Evolutionary conservation across 345 rosid species (phyloP).

Genomic region (Eutrema japonicum): DNA sequence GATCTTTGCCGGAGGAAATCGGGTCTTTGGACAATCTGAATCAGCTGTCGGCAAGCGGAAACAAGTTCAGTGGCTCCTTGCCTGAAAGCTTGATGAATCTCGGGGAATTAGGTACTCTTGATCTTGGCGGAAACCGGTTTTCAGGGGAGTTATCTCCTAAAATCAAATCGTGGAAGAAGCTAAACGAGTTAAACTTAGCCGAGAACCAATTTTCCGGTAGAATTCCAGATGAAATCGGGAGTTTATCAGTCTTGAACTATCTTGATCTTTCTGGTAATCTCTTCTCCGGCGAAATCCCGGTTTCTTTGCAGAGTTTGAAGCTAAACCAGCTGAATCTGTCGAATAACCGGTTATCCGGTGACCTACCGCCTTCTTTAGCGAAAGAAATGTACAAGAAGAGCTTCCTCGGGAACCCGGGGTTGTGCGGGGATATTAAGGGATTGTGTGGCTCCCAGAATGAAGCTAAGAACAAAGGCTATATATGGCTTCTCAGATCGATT

Average conservation of each 20-base stretch:
- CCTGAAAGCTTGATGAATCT: constrained; percentile 71
- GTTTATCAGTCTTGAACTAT: constrained; percentile 75
- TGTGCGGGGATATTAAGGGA: constrained; percentile 77
- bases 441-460: constrained; percentile 56
- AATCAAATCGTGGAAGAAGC: constrained; percentile 70
- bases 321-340: constrained; percentile 90
- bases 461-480: constrained; percentile 59
- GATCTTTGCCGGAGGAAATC: constrained; percentile 73
- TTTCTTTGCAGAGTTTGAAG: constrained; percentile 78
- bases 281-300: constrained; percentile 71
- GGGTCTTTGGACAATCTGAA: constrained; percentile 62
- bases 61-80: constrained; percentile 65
- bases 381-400: constrained; percentile 67
- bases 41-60: constrained; percentile 63
- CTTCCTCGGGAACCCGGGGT: constrained; percentile 79
- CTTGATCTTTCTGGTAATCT: constrained; percentile 82
- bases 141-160: constrained; percentile 70
- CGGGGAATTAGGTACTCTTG: constrained; percentile 62
- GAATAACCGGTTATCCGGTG: constrained; percentile 68
- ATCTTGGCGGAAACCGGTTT: constrained; percentile 72
- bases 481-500: constrained; percentile 76
- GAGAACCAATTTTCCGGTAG: constrained; percentile 61
- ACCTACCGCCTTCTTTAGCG: constrained; percentile 67
- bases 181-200: constrained; percentile 82
- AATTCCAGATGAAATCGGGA: constrained; percentile 72